phyloP scores from a whole-genome alignment of 2,329 filamentous ascomycete species.

The Arthrobotrys sphaeroides region DNA sequence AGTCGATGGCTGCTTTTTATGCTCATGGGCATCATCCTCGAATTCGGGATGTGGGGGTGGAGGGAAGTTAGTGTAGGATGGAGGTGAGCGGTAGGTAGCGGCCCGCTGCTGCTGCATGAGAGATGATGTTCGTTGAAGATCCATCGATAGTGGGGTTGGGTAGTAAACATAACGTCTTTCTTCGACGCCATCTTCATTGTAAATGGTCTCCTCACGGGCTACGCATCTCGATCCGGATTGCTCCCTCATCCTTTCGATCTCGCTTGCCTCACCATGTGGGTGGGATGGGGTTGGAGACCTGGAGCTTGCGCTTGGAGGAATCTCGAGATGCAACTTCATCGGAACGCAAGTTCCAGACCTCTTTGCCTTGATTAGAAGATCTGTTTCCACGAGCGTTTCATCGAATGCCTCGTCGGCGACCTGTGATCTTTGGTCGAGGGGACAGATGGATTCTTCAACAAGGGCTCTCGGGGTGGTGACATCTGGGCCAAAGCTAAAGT shows the following conservation, averaged over 20 bases:
- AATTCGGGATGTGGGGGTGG: constrained; percentile 18
- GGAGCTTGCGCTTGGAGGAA: background rate
- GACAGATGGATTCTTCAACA: background rate
- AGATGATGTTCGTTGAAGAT: constrained; percentile 3
- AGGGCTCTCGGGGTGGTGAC: no score
- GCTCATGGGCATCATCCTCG: background rate
- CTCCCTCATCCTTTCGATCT: background rate
- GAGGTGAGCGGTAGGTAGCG: background rate
- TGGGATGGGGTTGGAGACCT: background rate
- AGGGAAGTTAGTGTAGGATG: constrained; percentile 20
- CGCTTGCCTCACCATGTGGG: background rate
- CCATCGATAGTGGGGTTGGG: background rate
- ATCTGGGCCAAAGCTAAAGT: constrained; percentile 8
- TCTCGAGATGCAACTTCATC: constrained; percentile 33
- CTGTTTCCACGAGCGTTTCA: background rate
- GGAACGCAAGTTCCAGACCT: constrained; percentile 1
- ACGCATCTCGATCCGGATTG: constrained; percentile 12
- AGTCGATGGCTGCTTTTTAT: constrained; percentile 41
- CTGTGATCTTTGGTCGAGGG: background rate
- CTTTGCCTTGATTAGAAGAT: constrained; percentile 13
- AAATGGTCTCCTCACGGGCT: constrained; percentile 23
- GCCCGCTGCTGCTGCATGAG: background rate
- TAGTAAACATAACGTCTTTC: constrained; percentile 34
- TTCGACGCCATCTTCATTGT: constrained; percentile 23
- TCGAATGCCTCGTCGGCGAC: background rate